phyloP scores from a whole-genome alignment of 23 red algal genomes.

The Gracilaria domingensis region DNA sequence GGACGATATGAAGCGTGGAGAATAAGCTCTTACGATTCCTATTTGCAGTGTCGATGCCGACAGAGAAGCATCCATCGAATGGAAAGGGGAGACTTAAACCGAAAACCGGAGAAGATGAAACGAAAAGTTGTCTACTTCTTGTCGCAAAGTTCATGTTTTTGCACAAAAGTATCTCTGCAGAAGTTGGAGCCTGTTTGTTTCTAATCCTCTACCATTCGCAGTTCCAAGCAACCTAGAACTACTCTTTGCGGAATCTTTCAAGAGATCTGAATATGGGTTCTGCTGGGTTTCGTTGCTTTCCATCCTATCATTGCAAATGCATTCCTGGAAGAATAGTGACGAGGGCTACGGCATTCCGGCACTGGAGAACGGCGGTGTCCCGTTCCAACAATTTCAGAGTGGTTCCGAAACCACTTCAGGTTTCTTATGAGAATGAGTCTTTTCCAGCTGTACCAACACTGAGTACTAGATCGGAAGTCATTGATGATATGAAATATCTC shows the following conservation, averaged over 20 bases:
- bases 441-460: no score
- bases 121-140: neutral
- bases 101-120: neutral
- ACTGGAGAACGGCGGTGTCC: neutral
- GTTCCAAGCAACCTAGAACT: no score
- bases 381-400: neutral
- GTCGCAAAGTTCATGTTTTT: neutral
- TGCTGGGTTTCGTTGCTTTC: neutral
- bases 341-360: neutral
- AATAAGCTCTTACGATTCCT: neutral
- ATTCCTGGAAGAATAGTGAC: neutral
- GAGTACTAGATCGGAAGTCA: no score
- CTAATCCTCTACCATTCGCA: no score
- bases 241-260: no score
- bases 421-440: no score
- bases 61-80: no score
- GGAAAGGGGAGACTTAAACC: neutral
- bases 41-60: neutral
- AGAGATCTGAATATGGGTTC: neutral
- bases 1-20: no score
- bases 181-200: no score
- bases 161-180: neutral
- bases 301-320: neutral
- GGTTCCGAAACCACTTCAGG: neutral
- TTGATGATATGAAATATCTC: no score